phyloP scores from a whole-genome alignment of 805 yeast species.

The Candida methanosorbosa region DNA sequence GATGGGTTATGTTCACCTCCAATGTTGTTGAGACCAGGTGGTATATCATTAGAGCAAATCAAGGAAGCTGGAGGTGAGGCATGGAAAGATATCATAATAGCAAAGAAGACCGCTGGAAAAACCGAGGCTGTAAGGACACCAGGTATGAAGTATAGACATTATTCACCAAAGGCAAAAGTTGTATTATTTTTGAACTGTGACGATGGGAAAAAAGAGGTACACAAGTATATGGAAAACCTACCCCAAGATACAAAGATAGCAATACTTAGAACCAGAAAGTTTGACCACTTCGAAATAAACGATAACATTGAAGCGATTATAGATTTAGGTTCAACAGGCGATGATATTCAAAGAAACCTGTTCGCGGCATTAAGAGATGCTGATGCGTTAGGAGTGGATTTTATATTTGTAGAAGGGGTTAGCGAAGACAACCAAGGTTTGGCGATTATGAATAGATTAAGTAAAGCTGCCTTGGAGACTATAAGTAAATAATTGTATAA shows the following conservation, averaged over 20 bases:
- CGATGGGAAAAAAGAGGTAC: slow-evolving; percentile 30
- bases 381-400: slow-evolving; percentile 59
- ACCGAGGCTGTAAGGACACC: slow-evolving; percentile 80
- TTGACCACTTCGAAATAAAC: slow-evolving; percentile 13
- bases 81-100: slow-evolving; percentile 61
- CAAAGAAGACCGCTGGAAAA: slow-evolving; percentile 56
- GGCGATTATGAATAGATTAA: slow-evolving; percentile 88
- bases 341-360: slow-evolving; percentile 64
- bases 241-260: slow-evolving; percentile 34
- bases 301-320: slow-evolving; percentile 19
- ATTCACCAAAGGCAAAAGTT: slow-evolving; percentile 85
- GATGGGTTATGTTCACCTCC: slow-evolving; percentile 87
- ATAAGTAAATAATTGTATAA: slow-evolving; percentile 7
- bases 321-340: slow-evolving; percentile 36
- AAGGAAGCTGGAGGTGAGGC: slow-evolving; percentile 49
- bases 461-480: slow-evolving; percentile 65
- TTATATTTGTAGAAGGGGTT: slow-evolving; percentile 80
- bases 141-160: slow-evolving; percentile 96
- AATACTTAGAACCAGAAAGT: slow-evolving; percentile 35
- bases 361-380: slow-evolving; percentile 68
- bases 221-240: slow-evolving; percentile 9
- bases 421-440: slow-evolving; percentile 72
- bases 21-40: slow-evolving; percentile 88
- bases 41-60: slow-evolving; percentile 76
- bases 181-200: slow-evolving; percentile 48